Evolutionary conservation across 2,329 filamentous ascomycete species (phyloP), one percentile per base, ranked within the genome.

Genomic region (Trichocomaceae sp.): DNA sequence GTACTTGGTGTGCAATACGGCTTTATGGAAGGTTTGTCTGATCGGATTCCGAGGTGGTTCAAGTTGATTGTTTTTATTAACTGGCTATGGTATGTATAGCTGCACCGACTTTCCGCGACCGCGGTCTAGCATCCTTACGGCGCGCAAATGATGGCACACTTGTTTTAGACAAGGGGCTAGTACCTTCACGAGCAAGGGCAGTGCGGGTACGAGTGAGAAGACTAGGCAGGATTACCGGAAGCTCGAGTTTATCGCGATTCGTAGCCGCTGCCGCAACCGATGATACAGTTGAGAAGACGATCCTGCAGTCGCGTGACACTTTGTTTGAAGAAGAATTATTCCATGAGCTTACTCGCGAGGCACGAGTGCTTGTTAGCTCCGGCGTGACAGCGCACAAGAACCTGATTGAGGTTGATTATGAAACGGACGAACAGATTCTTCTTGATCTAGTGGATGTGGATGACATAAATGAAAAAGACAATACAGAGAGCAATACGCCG

Each of bases 1-100:
- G 85, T 84, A 0, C 77, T 97, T 49, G 90, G 87, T 19, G 92
- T 97, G 35, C 84, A 88, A 59, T 96, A 92, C 71, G 93, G 92
- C 7, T 95, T 95, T 66, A 80, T 86, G 12, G 92, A 96, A 75
- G 81, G 80, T 81, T 70, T 52, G 72, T 62, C 22, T 41, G 8
- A 20, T 42, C 1, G 8, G 17, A 42, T 39, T 39, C n/a, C 8
- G 31, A 7, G 15, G 2, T 15, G 26, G 13, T 12, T 17, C n/a
- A 9, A 20, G 6, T 47, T n/a, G 29, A 13, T 1, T 23, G 10
- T 33, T 15, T 15, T 33, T 15, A 47, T 17, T 29, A 26, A 47
- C 20, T 51, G 13, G 8, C 48, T 41, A 35, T 15, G 19, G 5
- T 6, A 33, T 33, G 12, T 47, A 29, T 29, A 78, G 81, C 82